Percentiles rank a stretch among this genome's conserved stretches.
These are phyloP conservation scores for Phytophthora multivora DNA, from an alignment of 352 stramenopile genomes.

Conservation along the genomic window DNA sequence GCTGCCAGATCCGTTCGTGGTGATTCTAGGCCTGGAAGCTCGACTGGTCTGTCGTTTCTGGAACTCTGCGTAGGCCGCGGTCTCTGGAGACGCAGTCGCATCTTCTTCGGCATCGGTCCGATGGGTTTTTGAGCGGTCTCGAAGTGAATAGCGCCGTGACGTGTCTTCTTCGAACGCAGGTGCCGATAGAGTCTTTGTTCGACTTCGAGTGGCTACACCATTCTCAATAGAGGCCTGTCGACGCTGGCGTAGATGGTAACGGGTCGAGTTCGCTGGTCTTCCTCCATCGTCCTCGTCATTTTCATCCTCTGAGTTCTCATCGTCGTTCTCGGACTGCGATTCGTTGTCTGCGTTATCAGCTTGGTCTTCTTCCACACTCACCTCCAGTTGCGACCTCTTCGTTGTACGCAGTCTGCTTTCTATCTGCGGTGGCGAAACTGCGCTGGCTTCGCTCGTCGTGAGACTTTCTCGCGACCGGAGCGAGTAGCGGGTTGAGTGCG, in stretches of 20 bases:
- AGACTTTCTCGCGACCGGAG: slow-evolving; percentile 60
- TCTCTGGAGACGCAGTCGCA: slow-evolving; percentile 39
- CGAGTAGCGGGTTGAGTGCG: slow-evolving; percentile 55
- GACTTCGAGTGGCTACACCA: slow-evolving; percentile 30
- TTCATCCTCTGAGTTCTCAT: slow-evolving; percentile 35
- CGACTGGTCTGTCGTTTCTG: slow-evolving; percentile 64
- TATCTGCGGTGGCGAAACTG: slow-evolving; percentile 11
- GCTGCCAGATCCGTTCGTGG: slow-evolving; percentile 23
- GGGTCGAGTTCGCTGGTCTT: slow-evolving; percentile 37
- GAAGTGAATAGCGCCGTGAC: slow-evolving; percentile 62
- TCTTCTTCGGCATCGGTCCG: slow-evolving; percentile 33
- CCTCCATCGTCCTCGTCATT: slow-evolving; percentile 32
- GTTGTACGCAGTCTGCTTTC: slow-evolving; percentile 4
- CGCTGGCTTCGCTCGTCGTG: slow-evolving; percentile 23
- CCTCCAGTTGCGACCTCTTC: slow-evolving; percentile 36
- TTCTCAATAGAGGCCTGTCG: slow-evolving; percentile 16
- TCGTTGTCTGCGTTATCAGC: slow-evolving; percentile 35
- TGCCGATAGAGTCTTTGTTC: slow-evolving; percentile 22
- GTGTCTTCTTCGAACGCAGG: slow-evolving; percentile 23
- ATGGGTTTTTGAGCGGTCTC: slow-evolving; percentile 74
- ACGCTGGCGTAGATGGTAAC: slow-evolving; percentile 50
- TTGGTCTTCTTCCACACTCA: slow-evolving; percentile 24
- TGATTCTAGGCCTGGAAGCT: slow-evolving; percentile 21
- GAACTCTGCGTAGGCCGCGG: slow-evolving; percentile 63
- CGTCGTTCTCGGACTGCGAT: slow-evolving; percentile 40